These are phyloP conservation scores for Mortierella sp. DNA, from an alignment of 371 early-diverging fungal species.

Conservation along the genomic window DNA sequence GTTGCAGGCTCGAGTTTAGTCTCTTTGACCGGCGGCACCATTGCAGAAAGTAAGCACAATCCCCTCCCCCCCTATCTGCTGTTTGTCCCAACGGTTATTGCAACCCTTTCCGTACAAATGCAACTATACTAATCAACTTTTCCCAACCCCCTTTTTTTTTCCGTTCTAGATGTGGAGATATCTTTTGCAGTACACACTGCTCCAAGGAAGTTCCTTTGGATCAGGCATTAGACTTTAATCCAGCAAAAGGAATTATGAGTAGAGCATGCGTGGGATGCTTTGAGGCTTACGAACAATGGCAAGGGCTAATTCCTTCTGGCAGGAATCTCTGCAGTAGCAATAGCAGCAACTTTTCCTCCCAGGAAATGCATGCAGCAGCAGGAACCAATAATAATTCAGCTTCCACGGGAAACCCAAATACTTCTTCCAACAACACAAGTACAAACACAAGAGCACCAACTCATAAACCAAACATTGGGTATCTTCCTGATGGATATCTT, in stretches of 20 bases:
- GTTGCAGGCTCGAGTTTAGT: slow-evolving; percentile 41
- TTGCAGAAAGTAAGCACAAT: slow-evolving; percentile 38
- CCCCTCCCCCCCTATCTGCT: background rate
- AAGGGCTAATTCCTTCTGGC: slow-evolving; percentile 12
- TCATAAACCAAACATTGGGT: slow-evolving; percentile 27
- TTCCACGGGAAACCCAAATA: background rate
- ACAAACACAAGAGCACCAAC: slow-evolving; percentile 5
- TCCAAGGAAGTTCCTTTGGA: slow-evolving; percentile 44
- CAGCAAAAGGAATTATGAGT: slow-evolving; percentile 30
- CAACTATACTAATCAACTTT: background rate
- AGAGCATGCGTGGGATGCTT: slow-evolving; percentile 45
- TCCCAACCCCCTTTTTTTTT: background rate
- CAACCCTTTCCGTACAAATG: too few relatives aligned
- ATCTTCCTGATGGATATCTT: slow-evolving; percentile 38
- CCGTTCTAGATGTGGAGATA: slow-evolving; percentile 43
- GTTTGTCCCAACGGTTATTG: background rate
- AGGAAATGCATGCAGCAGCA: background rate
- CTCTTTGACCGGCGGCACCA: slow-evolving; percentile 55
- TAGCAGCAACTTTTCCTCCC: background rate
- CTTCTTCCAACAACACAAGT: background rate
- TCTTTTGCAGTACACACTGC: slow-evolving; percentile 51
- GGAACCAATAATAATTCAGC: background rate
- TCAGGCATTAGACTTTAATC: slow-evolving; percentile 37
- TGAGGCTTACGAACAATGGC: slow-evolving; percentile 49
- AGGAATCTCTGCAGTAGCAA: slow-evolving; percentile 3